Conservation (phyloP, 2,329 filamentous ascomycete genomes). For the Geosmithia flava region DNA sequence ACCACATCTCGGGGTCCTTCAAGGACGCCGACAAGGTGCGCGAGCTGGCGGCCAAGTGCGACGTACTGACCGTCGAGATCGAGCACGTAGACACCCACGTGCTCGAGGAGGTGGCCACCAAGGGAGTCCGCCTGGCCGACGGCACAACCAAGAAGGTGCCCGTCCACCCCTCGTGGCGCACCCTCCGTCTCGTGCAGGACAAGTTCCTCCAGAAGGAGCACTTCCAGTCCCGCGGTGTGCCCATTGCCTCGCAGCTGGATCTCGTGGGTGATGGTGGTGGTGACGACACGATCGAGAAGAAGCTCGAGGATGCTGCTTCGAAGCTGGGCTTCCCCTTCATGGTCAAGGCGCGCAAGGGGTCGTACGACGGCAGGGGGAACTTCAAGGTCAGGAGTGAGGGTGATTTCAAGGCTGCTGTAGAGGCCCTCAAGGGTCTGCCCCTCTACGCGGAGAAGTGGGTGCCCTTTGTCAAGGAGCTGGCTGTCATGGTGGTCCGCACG, state of each 20-base stretch:
- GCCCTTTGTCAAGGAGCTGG: constrained; percentile 73
- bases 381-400: constrained; percentile 31
- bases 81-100: constrained; percentile 90
- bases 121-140: constrained; percentile 42
- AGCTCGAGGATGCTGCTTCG: constrained; percentile 48
- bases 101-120: constrained; percentile 66
- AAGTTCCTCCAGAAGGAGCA: constrained; percentile 86
- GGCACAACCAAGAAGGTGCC: constrained; percentile 36
- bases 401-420: constrained; percentile 49
- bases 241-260: constrained; percentile 59
- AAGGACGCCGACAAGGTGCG: constrained; percentile 70
- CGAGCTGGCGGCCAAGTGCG: constrained; percentile 62
- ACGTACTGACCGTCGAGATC: constrained; percentile 86
- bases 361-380: constrained; percentile 79
- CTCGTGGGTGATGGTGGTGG: constrained; percentile 26
- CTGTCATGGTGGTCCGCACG: constrained; percentile 90
- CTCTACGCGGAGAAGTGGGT: constrained; percentile 88
- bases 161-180: constrained; percentile 74
- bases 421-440: constrained; percentile 55
- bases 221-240: constrained; percentile 53
- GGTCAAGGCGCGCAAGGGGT: constrained; percentile 82
- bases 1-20: constrained; percentile 78
- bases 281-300: constrained; percentile 35
- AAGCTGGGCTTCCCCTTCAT: constrained; percentile 75
- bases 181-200: constrained; percentile 81